Evolutionary conservation across 176 grass and related monocot genomes (phyloP).

Genomic region (Triticum monococcum): DNA sequence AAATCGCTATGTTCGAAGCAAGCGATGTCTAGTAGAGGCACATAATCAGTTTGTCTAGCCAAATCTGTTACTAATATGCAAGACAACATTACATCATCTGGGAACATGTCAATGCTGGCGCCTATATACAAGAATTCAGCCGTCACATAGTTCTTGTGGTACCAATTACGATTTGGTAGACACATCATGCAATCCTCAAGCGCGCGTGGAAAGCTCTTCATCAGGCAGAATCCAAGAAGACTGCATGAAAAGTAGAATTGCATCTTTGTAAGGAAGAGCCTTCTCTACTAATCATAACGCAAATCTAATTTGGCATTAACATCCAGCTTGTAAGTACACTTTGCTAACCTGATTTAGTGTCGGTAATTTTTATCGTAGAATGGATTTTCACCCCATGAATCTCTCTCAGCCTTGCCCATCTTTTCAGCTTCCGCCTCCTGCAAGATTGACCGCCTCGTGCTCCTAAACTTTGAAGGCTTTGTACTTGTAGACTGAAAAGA

Average conservation of each 20-base stretch:
- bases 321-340: neutral
- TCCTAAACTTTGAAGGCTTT: constrained; percentile 47
- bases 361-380: constrained; percentile 62
- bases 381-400: constrained; percentile 67
- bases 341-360: constrained; percentile 35
- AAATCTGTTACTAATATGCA: neutral
- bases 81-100: constrained; percentile 11
- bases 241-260: neutral
- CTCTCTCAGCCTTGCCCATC: constrained; percentile 56
- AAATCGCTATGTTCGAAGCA: neutral
- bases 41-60: neutral
- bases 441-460: constrained; percentile 48
- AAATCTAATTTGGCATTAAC: neutral
- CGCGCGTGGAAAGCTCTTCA: neutral
- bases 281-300: neutral
- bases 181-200: constrained; percentile 12
- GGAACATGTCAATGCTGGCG: neutral
- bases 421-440: constrained; percentile 72
- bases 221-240: neutral
- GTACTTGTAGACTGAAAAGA: constrained; percentile 61
- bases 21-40: neutral
- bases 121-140: constrained; percentile 36
- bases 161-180: neutral
- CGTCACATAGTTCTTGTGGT: neutral
- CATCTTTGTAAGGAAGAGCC: neutral